Evolutionary conservation across 1,139 yeast genomes (phyloP).

Genomic region (Hansenula sp.): DNA sequence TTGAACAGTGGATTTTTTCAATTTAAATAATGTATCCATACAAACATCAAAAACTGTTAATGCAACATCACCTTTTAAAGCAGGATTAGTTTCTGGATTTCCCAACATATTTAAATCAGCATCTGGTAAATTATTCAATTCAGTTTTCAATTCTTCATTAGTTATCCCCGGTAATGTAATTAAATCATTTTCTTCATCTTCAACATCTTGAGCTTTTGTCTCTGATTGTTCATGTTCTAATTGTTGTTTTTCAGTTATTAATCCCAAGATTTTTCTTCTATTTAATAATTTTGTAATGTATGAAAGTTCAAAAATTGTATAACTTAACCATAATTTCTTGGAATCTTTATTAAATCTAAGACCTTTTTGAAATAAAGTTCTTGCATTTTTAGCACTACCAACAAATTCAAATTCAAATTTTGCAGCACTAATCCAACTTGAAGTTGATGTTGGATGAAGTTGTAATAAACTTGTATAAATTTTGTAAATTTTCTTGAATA

Average conservation of each 20-base stretch:
- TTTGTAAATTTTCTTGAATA: constrained; percentile 76
- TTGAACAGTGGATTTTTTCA: constrained; percentile 26
- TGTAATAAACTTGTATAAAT: constrained; percentile 76
- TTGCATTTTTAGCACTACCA: constrained; percentile 85
- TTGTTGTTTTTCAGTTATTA: constrained; percentile 71
- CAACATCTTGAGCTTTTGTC: constrained; percentile 23
- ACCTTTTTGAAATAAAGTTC: constrained; percentile 81
- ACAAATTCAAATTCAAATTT: constrained; percentile 88
- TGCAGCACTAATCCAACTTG: constrained; percentile 94
- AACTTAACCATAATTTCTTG: constrained; percentile 73
- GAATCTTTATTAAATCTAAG: constrained; percentile 80
- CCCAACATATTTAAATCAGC: constrained; percentile 87
- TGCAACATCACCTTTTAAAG: constrained; percentile 85
- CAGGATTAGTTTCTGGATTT: constrained; percentile 82
- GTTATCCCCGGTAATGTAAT: constrained; percentile 45
- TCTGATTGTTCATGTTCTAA: constrained; percentile 46
- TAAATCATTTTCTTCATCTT: constrained; percentile 28
- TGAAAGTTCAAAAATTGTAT: constrained; percentile 82
- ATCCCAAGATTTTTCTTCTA: constrained; percentile 77
- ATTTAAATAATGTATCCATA: constrained; percentile 44
- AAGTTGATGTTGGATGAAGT: constrained; percentile 85
- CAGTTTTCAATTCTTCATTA: constrained; percentile 53
- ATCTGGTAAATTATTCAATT: constrained; percentile 73
- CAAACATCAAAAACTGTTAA: constrained; percentile 77
- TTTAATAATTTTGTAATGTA: constrained; percentile 81